Conservation (phyloP, 495 filamentous ascomycete species). For the Evernia prunastri region DNA sequence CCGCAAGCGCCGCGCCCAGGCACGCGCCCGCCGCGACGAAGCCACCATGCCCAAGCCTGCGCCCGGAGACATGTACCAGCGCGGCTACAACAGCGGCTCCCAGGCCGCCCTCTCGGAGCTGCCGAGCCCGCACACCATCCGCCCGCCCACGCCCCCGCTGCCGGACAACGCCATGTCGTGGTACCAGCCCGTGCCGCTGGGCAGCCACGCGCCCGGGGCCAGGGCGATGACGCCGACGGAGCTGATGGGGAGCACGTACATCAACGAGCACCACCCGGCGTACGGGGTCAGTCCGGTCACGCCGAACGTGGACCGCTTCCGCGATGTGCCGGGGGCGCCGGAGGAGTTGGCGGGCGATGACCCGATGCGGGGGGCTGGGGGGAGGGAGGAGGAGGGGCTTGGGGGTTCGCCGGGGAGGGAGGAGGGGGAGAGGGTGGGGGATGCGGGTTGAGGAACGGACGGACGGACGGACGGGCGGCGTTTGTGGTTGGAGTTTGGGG, state of each 20-base stretch:
- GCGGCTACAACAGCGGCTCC: conserved; percentile 1
- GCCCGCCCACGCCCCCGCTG: not conserved
- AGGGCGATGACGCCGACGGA: conserved; percentile 19
- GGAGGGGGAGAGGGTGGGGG: not conserved
- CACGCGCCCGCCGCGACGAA: conserved; percentile 7
- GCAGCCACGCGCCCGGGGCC: not conserved
- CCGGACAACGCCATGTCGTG: not conserved
- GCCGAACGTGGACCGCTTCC: not conserved
- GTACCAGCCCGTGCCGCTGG: not conserved
- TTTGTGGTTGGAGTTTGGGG: not conserved
- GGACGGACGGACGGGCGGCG: too few relatives aligned
- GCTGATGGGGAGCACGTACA: conserved; percentile 22
- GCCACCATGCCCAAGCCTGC: conserved; percentile 8
- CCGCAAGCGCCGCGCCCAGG: conserved; percentile 13
- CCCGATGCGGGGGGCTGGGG: not conserved
- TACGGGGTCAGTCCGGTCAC: conserved; percentile 8
- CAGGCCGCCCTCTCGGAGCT: conserved; percentile 3
- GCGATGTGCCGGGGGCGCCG: not conserved
- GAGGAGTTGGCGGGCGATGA: conserved; percentile 5
- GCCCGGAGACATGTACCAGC: conserved; percentile 2
- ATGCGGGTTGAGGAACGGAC: not conserved
- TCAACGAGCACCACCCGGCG: conserved; percentile 26
- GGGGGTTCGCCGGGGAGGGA: not conserved
- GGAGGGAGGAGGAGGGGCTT: not conserved
- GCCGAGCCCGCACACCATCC: conserved; percentile 1